Evolutionary conservation across 805 yeast genomes (phyloP), one percentile per base, ranked within the genome.

Genomic region (Wickerhamomyces queroliae): DNA sequence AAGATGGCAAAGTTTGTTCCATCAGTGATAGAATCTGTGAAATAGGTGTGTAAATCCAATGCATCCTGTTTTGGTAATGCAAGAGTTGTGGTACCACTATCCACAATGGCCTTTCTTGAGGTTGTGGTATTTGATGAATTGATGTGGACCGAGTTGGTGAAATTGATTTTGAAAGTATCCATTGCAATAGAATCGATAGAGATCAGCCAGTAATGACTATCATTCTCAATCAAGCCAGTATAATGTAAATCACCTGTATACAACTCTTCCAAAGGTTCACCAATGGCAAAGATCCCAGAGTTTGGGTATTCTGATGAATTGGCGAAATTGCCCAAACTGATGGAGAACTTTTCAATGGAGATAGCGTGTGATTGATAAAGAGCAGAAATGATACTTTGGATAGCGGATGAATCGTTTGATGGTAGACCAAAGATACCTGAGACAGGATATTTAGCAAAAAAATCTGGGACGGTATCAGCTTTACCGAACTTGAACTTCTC

Each of bases 81-180:
- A 20, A 80, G 57, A 3, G 81, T 72, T 0, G 86, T 80, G 3
- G 87, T 79, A 18, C 87, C 88, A 7, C 83, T 74, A 54, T 80
- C 88, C 17, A 80, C 62, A 22, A 80, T 65, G 7, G 77, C 80
- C 4, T 55, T 44, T 51, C 74, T 61, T n/a, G 59, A 25, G 3
- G 37, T 22, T 3, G 49, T 43, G 7, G 56, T 34, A 34, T 47
- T 42, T 6, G 12, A 19, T 3, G 27, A 32, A 22, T 47, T 20
- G 11, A 37, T 20, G 12, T 13, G 28, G 2, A 36, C 34, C 8
- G 49, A 35, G 7, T 53, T 46, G 22, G 64, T 51, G 41, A 74
- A 72, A 4, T 49, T 39, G 12, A 67, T 60, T 33, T 43, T 41
- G 40, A 46, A 49, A 11, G 58, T 61, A 41, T 65, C 62, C 10